Evolutionary conservation across 2,329 filamentous ascomycete genomes (phyloP), one percentile per base, ranked within the genome.

Genomic region (Penicillium sp.): DNA sequence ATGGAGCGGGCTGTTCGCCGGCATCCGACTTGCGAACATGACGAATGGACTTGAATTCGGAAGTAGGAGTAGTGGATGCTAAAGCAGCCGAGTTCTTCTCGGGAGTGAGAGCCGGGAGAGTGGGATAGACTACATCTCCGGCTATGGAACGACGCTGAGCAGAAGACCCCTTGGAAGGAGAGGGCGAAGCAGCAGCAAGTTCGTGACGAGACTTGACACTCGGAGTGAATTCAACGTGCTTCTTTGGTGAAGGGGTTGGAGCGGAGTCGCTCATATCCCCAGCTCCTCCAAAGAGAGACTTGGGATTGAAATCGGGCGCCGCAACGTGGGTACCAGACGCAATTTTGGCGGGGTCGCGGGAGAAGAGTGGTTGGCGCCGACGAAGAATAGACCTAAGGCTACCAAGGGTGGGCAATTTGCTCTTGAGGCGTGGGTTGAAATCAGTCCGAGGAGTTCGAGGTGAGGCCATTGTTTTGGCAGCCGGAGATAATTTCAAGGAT

Each of bases 211-310:
- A 72, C 61, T 90, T 83, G 37, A 87, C 87, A 60, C 86, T 86
- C 0, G 87, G 88, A 0, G 89, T 91, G 68, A 96, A 96, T 50
- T 89, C 87, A 37, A 96, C 90, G 56, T 85, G 88, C 78, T 95
- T 96, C 73, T 86, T 89, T 25, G 86, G 83, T 33, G 87, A 86
- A 8, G 89, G 89, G 1, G 89, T 91, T 6, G 85, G 86, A 19
- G 81, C 67, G 6, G 67, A 59, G 21, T 71, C 71, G 19, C 69
- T 65, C 12, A 58, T 51, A 27, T 68, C 66, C 21, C 67, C 68
- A 13, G 74, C 62, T 41, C 66, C 69, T 21, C 51, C 59, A 33
- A 86, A 71, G 23, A 80, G 77, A 65, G 84, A 86, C 33, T 85
- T 79, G 13, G 82, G 71, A 41, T 75, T 71, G 63, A 76, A 77